Evolutionary conservation across 2,329 filamentous ascomycete genomes (phyloP), one percentile per base, ranked within the genome.

Genomic region (Penicillium sp.): DNA sequence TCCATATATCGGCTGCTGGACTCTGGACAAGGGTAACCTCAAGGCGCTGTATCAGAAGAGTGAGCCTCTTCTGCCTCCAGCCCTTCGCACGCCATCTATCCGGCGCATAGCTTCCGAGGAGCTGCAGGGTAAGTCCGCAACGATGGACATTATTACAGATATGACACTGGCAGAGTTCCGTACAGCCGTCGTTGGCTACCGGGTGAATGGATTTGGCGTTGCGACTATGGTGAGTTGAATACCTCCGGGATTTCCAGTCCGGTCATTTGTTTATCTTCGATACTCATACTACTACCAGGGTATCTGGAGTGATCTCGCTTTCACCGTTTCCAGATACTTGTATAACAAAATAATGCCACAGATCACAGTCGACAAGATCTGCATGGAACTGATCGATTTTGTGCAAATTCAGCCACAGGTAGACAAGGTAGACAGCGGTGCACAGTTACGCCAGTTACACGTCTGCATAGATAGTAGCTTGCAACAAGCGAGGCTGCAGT

Each of bases 161-260:
- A 24, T 24, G 24, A 24, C 24, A 24, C 4, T 24, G 24, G 24
- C 24, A 3, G 24, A 24, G 24, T 24, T 24, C 24, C 24, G 24
- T 24, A 24, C 24, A 24, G 72, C 76, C 7, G 72, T 72, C 1
- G 55, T 71, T 16, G 79, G 79, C 0, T 79, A 83, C 53, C 63
- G 60, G 11, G 77, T 79, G 70, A 77, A 79, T 46, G 67, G 69
- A 0, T 70, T 67, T 44, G 75, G 71, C 43, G 74, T 81, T 2
- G 75, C 71, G 4, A 76, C 78, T 13, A 76, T 75, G 47, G 76
- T 80, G 71, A 70, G 75, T 67, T 34, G 9, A 11, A 34, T 5
- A 11, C 31, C 13, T n/a, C n/a, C n/a, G n/a, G n/a, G n/a, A n/a
- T n/a, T n/a, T 3, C 31, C 31, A 24, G 24, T 24, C 24, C 6